Evolutionary conservation across 495 filamentous ascomycete genomes (phyloP).

Genomic region (Trichoderma gamsii): DNA sequence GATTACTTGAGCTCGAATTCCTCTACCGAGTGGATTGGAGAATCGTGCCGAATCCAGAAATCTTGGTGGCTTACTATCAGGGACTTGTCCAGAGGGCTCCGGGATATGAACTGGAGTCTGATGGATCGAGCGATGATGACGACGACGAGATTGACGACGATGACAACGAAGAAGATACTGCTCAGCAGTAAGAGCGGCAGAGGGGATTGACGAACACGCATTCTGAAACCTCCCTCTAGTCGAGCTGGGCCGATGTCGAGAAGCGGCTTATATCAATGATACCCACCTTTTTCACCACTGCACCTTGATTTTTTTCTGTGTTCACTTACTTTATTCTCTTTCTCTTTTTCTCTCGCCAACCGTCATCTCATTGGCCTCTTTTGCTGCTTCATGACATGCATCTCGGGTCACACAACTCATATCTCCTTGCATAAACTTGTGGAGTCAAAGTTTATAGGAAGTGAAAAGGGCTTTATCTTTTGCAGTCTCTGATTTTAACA

Average conservation of each 20-base stretch:
- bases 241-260: not conserved
- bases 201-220: not conserved
- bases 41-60: conserved; percentile 91
- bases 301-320: not conserved
- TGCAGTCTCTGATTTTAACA: not conserved
- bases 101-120: conserved; percentile 38
- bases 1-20: conserved; percentile 91
- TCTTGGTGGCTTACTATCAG: conserved; percentile 85
- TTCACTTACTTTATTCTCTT: not conserved
- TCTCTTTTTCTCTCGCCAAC: not conserved
- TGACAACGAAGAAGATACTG: not conserved
- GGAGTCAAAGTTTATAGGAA: not conserved
- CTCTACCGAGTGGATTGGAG: conserved; percentile 87
- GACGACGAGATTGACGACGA: not conserved
- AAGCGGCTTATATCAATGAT: conserved; percentile 10
- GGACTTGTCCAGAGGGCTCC: conserved; percentile 63
- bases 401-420: not conserved
- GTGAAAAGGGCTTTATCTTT: not conserved
- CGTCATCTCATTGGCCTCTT: not conserved
- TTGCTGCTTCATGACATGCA: not conserved
- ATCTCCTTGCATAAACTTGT: not conserved
- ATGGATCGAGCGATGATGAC: conserved; percentile 19
- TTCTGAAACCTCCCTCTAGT: not conserved
- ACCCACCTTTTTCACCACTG: conserved; percentile 6
- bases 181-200: not conserved